phyloP scores from a whole-genome alignment of 148 eudicot species.

The Cornus florida region DNA sequence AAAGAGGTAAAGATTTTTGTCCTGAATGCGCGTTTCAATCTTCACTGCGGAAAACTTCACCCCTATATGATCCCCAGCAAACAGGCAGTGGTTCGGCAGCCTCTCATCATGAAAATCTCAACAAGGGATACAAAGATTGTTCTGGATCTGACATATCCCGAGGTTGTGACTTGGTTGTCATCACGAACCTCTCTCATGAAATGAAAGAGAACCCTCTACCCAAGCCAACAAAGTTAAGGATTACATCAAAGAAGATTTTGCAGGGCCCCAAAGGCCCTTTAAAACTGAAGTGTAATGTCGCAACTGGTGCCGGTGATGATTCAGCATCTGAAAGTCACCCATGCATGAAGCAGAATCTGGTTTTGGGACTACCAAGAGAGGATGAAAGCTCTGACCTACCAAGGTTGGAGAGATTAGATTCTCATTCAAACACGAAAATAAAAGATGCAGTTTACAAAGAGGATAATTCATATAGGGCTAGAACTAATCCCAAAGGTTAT shows the following conservation, averaged over 20 bases:
- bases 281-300: conserved; percentile 21
- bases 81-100: conserved; percentile 1
- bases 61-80: background rate
- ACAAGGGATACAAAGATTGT: background rate
- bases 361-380: background rate
- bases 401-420: conserved; percentile 8
- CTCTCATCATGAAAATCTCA: conserved; percentile 16
- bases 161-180: conserved; percentile 7
- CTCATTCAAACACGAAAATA: conserved; percentile 5
- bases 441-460: conserved; percentile 10
- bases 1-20: conserved; percentile 1
- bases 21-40: conserved; percentile 14
- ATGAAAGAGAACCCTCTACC: conserved; percentile 33
- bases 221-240: conserved; percentile 52
- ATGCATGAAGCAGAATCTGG: conserved; percentile 5
- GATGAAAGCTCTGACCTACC: background rate
- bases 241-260: conserved; percentile 43
- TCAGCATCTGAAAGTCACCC: conserved; percentile 10
- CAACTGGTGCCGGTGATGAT: conserved; percentile 24
- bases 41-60: background rate
- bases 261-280: conserved; percentile 33
- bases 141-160: conserved; percentile 17
- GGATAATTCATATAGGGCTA: conserved; percentile 14
- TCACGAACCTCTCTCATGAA: conserved; percentile 25
- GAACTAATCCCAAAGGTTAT: conserved; percentile 21